Evolutionary conservation across 129 eudicot species (phyloP).

Genomic region (Centella asiatica): DNA sequence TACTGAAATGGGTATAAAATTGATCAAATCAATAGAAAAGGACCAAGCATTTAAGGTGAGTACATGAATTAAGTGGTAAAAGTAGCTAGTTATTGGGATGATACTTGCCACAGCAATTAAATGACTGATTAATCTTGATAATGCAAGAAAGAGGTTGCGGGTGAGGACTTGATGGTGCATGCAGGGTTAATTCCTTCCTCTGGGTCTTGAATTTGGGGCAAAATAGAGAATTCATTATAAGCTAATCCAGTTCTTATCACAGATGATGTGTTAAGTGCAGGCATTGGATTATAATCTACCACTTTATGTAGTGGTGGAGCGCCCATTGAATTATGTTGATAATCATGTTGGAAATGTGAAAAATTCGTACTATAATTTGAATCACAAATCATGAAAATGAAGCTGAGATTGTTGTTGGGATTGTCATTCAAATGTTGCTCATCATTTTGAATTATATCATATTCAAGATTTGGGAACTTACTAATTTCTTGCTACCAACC

Average conservation of each 20-base stretch:
- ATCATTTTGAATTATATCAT: slow-evolving; percentile 4
- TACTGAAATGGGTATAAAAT: no score
- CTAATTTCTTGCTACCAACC: no score
- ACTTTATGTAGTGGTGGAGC: neutral
- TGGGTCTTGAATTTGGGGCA: slow-evolving; percentile 3
- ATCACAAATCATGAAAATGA: slow-evolving; percentile 4
- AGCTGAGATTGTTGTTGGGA: slow-evolving; percentile 6
- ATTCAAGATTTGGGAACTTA: slow-evolving; percentile 6
- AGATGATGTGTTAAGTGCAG: slow-evolving; percentile 1
- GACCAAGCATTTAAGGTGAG: no score
- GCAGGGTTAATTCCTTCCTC: slow-evolving; percentile 20
- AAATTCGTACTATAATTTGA: neutral
- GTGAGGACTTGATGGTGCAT: slow-evolving; percentile 15
- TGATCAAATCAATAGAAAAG: no score
- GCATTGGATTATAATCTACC: slow-evolving; percentile 3
- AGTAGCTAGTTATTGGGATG: no score
- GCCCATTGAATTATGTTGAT: slow-evolving; percentile 16
- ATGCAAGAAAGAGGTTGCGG: slow-evolving; percentile 17
- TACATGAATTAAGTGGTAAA: no score
- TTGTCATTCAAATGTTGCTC: slow-evolving; percentile 4
- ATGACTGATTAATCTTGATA: slow-evolving; percentile 24
- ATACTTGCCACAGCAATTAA: no score
- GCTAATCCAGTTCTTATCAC: slow-evolving; percentile 13
- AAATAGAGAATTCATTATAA: slow-evolving; percentile 21
- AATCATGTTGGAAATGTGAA: slow-evolving; percentile 11